Evolutionary conservation across 768 basidiomycete species (phyloP), one percentile per base, ranked within the genome.

Genomic region (Phlebiopsis flavidoalba): DNA sequence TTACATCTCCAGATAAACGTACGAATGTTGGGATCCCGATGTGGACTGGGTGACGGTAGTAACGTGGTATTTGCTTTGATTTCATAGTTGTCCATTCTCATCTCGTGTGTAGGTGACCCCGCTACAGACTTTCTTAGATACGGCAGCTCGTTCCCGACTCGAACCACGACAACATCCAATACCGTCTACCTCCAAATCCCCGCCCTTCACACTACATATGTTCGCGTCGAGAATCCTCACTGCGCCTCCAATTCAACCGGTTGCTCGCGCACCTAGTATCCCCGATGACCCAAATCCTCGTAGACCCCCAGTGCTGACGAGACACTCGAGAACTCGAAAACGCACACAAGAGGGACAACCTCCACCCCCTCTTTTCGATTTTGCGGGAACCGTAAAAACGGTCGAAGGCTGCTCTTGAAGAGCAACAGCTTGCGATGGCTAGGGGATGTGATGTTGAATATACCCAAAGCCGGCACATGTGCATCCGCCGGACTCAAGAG

Each of bases 281-380:
- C 90, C 90, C 0, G 90, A 92, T 62, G 90, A 92, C 62, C 90
- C 89, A 0, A 89, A 85, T 5, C 90, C 90, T 8, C 87, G 90
- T 17, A 77, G 79, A 31, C 88, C 89, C 0, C 87, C 88, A 3
- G 63, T 65, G 7, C 52, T 49, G 63, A 74, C 63, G 40, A 24
- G 35, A 5, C 1, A 60, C 60, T 26, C 60, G 37, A n/a, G n/a
- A n/a, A n/a, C n/a, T 10, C 55, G 53, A 70, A 71, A 49, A n/a
- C n/a, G n/a, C n/a, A n/a, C 66, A 68, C 49, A 65, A 64, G 21
- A 61, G 65, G 45, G 69, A 71, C n/a, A 37, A 26, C 52, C 4
- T 62, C 69, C 3, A 51, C 62, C 1, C 64, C 68, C 6, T 62
- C 54, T 59, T n/a, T 49, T 5, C 33, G 47, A 61, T 64, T 31